Evolutionary conservation across 2,329 filamentous ascomycete genomes (phyloP).

Genomic region (Scolecobasidium constrictum): DNA sequence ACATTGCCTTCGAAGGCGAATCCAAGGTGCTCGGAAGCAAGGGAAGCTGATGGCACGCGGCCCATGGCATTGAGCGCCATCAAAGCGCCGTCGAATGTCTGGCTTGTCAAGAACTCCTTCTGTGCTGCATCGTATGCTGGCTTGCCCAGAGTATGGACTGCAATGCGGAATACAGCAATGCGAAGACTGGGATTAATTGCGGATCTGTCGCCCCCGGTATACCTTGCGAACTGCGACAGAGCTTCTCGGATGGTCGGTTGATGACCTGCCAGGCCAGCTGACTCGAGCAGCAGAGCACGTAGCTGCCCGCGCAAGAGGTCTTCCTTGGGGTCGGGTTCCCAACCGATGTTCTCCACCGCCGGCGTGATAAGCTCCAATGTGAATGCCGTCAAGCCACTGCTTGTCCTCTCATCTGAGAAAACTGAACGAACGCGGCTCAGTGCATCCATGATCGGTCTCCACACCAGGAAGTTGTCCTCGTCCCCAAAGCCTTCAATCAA

Average conservation of each 20-base stretch:
- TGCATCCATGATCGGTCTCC: slow-evolving; percentile 73
- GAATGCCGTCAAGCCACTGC: slow-evolving; percentile 66
- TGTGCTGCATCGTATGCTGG: slow-evolving; percentile 68
- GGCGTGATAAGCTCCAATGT: slow-evolving; percentile 63
- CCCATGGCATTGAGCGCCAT: slow-evolving; percentile 70
- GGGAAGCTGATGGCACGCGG: slow-evolving; percentile 54
- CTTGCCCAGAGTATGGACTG: slow-evolving; percentile 60
- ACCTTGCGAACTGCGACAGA: slow-evolving; percentile 66
- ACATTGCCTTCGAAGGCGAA: slow-evolving; percentile 76
- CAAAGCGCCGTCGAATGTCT: slow-evolving; percentile 84
- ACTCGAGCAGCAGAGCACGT: slow-evolving; percentile 67
- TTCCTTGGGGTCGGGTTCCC: slow-evolving; percentile 69
- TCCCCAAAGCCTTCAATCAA: slow-evolving; percentile 75
- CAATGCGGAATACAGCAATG: slow-evolving; percentile 67
- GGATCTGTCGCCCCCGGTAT: slow-evolving; percentile 54
- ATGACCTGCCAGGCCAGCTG: slow-evolving; percentile 68
- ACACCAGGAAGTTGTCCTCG: slow-evolving; percentile 81
- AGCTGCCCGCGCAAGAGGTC: slow-evolving; percentile 74
- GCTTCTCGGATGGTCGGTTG: slow-evolving; percentile 63
- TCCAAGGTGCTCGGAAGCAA: slow-evolving; percentile 58
- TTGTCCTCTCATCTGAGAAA: slow-evolving; percentile 64
- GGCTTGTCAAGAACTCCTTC: slow-evolving; percentile 72
- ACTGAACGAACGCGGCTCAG: slow-evolving; percentile 68
- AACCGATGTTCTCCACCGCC: slow-evolving; percentile 70
- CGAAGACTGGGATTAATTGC: slow-evolving; percentile 76